Evolutionary conservation across 306 rosid genomes (phyloP), one percentile per base, ranked within the genome.

Genomic region (Lathyrus tuberosus): DNA sequence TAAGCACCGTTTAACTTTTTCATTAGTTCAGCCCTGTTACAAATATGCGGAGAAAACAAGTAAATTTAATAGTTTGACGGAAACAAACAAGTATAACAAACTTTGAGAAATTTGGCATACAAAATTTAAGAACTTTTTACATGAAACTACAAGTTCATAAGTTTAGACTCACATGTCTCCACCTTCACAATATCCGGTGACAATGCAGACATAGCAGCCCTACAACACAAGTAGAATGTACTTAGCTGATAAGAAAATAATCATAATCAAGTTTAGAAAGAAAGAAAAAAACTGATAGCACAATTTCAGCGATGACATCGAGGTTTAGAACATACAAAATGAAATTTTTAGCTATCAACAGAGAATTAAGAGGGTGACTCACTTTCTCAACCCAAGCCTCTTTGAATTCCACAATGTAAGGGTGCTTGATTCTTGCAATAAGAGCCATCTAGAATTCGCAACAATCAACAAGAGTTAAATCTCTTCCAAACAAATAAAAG

Each of bases 321-420:
- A 14, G 13, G 33, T 57, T 81, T 53, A 79, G 60, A 42, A 35
- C 8, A 48, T 16, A 35, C 8, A 35, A 35, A 33, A 35, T 7
- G 40, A 35, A 35, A 35, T 35, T 35, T 35, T 35, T 35, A 35
- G 10, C 40, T 1, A 35, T 35, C 40, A 57, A 57, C 69, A 70
- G 46, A 16, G 31, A 65, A 41, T 42, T 9, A 18, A n/a, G 70
- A 54, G 74, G 16, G 37, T 31, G 53, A 77, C 82, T 76, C 67
- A 95, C 99, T 93, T 95, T 95, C 87, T 95, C 99, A 53, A 95
- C 99, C 99, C 99, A 95, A 12, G 97, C 97, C 67, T 95, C 99
- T 79, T 91, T 95, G 77, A 95, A 95, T 67, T 91, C 97, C 8
- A 95, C 95, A 43, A 95, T 91, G 76, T 86, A 91, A 30, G 99